Conservation (phyloP, 257 asterid species). For the Solanum etuberosum region DNA sequence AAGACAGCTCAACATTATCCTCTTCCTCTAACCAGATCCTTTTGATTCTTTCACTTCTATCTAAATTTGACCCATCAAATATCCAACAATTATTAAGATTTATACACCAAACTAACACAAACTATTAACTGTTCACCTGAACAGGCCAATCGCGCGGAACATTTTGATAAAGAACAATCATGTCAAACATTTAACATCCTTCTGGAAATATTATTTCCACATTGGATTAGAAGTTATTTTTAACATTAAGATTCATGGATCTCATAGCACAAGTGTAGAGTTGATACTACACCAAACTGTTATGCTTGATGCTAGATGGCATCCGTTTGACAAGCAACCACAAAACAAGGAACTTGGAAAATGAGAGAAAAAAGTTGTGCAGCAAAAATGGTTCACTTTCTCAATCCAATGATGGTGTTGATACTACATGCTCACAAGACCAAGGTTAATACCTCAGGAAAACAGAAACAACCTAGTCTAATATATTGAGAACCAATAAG, state of each 20-base stretch:
- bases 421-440: background rate
- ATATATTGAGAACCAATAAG: background rate
- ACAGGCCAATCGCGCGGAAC: background rate
- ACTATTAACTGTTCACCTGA: background rate
- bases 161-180: background rate
- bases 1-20: background rate
- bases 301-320: background rate
- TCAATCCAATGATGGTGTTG: background rate
- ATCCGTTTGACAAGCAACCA: background rate
- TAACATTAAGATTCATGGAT: background rate
- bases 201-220: background rate
- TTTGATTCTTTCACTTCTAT: background rate
- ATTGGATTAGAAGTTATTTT: background rate
- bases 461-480: background rate
- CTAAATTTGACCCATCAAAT: background rate
- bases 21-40: background rate
- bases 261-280: background rate
- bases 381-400: background rate
- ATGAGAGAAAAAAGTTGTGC: background rate
- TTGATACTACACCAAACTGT: background rate
- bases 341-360: background rate
- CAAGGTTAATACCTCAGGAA: background rate
- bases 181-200: background rate
- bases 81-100: background rate
- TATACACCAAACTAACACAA: background rate